Evolutionary conservation across 805 yeast genomes (phyloP).

Genomic region (Blastobotrys chiropterorum): DNA sequence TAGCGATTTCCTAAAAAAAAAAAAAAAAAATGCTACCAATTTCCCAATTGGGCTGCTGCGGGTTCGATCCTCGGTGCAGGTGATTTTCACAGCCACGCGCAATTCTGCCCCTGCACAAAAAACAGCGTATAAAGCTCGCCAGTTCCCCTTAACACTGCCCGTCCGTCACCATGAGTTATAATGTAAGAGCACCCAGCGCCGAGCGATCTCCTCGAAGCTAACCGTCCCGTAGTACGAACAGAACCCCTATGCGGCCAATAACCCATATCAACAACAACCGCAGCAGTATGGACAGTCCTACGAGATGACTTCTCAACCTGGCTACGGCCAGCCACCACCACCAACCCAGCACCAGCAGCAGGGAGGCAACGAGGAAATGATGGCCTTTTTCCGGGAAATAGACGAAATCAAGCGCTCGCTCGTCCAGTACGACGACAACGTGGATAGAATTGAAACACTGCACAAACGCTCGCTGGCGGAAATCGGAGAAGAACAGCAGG

Average conservation of each 20-base stretch:
- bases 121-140: not conserved
- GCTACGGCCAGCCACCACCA: not conserved
- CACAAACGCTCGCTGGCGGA: slow-evolving; percentile 70
- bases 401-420: slow-evolving; percentile 62
- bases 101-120: not conserved
- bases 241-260: not conserved
- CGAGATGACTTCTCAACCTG: not conserved
- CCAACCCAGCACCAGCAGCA: slow-evolving; percentile 1
- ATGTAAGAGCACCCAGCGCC: not conserved
- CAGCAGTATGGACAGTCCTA: not conserved
- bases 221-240: not conserved
- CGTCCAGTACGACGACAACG: slow-evolving; percentile 61
- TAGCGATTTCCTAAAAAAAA: too few relatives aligned
- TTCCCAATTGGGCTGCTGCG: not conserved
- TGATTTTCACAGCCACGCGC: not conserved
- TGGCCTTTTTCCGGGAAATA: slow-evolving; percentile 62
- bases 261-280: not conserved
- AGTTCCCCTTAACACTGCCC: not conserved
- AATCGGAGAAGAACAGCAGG: slow-evolving; percentile 58
- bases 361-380: slow-evolving; percentile 42
- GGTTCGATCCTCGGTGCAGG: not conserved
- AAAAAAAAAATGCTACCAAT: not conserved
- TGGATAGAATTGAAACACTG: slow-evolving; percentile 61
- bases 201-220: not conserved
- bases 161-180: not conserved